These are phyloP conservation scores for Cystobasidiopsis lactophilus DNA, from an alignment of 768 basidiomycete genomes.

Conservation along the genomic window DNA sequence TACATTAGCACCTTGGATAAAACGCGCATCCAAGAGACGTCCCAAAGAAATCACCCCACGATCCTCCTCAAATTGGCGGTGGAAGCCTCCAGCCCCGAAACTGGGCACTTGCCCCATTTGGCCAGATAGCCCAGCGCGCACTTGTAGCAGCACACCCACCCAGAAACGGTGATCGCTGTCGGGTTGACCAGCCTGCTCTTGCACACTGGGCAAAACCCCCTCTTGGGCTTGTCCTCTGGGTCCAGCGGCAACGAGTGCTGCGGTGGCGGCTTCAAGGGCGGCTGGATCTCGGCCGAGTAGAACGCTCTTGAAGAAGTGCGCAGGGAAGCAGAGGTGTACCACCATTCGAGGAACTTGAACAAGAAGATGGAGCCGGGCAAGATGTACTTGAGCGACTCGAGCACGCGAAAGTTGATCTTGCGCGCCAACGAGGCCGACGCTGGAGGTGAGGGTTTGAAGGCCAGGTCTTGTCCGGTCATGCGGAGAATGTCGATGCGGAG, in stretches of 20 bases:
- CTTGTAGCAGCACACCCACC: conserved; percentile 9
- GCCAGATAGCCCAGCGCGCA: conserved; percentile 10
- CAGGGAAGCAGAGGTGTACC: conserved; percentile 54
- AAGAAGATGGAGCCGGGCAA: conserved; percentile 81
- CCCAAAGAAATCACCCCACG: conserved; percentile 9
- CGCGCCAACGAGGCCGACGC: conserved; percentile 37
- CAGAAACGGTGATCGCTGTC: conserved; percentile 6
- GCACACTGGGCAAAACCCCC: conserved; percentile 8
- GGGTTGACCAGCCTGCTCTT: conserved; percentile 1
- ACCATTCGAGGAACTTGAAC: conserved; percentile 95
- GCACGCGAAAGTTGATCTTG: conserved; percentile 26
- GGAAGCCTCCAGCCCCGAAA: conserved; percentile 5
- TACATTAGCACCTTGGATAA: no score
- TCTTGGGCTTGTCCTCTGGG: neutral
- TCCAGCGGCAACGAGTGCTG: neutral
- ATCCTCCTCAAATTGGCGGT: conserved; percentile 12
- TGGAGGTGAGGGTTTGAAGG: conserved; percentile 18
- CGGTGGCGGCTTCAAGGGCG: neutral
- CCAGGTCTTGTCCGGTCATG: conserved; percentile 36
- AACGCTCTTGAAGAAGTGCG: neutral
- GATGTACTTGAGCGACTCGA: conserved; percentile 56
- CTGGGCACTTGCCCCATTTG: conserved; percentile 7
- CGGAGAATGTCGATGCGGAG: conserved; percentile 64
- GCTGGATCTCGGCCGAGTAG: neutral
- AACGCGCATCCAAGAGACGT: no score